A percentile compares a stretch with the other conserved stretches of the same genome.
These are phyloP conservation scores for slime mould (Dictyostelium discoideum) DNA, from an alignment of 78 protist species.

Conservation along the genomic window DNA sequence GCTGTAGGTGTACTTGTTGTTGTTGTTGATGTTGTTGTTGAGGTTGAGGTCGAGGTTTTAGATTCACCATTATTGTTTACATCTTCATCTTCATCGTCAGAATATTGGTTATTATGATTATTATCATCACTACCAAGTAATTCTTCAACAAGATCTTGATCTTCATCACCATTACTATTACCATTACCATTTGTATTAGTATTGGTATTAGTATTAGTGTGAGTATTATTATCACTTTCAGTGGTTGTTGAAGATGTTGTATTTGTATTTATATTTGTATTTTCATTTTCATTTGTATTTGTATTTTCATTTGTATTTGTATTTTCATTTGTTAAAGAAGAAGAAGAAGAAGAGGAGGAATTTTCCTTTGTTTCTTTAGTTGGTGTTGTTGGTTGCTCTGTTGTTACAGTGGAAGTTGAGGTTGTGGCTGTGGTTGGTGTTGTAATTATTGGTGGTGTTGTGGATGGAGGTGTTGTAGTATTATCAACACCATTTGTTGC, in stretches of 20 bases:
- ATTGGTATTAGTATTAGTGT: neutral
- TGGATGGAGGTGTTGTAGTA: neutral
- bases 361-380: neutral
- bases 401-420: neutral
- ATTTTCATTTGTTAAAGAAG: too few species aligned
- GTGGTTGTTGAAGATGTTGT: neutral
- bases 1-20: neutral
- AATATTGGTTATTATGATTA: neutral
- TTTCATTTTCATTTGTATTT: neutral
- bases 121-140: slow-evolving; percentile 18
- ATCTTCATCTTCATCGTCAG: neutral
- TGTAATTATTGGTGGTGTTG: neutral
- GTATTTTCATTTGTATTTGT: neutral
- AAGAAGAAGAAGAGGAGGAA: too few species aligned
- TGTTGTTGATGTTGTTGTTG: neutral
- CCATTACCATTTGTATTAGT: neutral
- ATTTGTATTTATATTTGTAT: too few species aligned
- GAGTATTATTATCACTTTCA: neutral
- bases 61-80: neutral
- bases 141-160: neutral
- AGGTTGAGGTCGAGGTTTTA: neutral
- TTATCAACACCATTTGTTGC: neutral
- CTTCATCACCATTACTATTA: neutral
- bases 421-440: neutral
- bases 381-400: neutral